Evolutionary conservation across 306 rosid species (phyloP).

Genomic region (Neltuma alba): DNA sequence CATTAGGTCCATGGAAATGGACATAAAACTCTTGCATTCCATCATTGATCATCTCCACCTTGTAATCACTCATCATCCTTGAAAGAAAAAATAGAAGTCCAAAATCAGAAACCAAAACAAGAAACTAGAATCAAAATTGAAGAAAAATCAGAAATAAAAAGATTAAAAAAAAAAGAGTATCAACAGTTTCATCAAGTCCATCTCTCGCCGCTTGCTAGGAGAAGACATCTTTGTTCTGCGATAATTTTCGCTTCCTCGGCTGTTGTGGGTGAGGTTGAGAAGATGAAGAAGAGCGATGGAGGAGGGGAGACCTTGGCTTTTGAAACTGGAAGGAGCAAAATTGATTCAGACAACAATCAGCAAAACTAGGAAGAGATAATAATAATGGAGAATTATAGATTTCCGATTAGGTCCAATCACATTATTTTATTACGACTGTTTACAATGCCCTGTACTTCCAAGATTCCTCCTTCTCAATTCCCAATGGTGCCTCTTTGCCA

Average conservation of each 20-base stretch:
- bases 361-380: constrained; percentile 34
- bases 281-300: neutral
- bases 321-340: constrained; percentile 39
- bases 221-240: constrained; percentile 42
- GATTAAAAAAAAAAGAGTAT: constrained; percentile 26
- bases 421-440: neutral
- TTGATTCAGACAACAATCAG: constrained; percentile 41
- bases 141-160: constrained; percentile 21
- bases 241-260: neutral
- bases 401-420: constrained; percentile 38
- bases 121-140: constrained; percentile 8
- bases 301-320: constrained; percentile 2
- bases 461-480: constrained; percentile 34
- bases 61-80: constrained; percentile 64
- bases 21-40: constrained; percentile 63
- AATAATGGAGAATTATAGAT: constrained; percentile 21
- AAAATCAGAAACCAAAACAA: neutral
- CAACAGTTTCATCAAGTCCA: constrained; percentile 62
- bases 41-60: constrained; percentile 58
- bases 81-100: neutral
- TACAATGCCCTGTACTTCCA: constrained; percentile 15
- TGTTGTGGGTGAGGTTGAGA: constrained; percentile 4
- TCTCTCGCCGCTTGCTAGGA: constrained; percentile 62
- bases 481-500: neutral
- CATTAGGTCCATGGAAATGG: constrained; percentile 52